A percentile compares a stretch with the other conserved stretches of the same genome.
Conservation (phyloP, 2,329 filamentous ascomycete species). For the Neofusicoccum umdonicola region DNA sequence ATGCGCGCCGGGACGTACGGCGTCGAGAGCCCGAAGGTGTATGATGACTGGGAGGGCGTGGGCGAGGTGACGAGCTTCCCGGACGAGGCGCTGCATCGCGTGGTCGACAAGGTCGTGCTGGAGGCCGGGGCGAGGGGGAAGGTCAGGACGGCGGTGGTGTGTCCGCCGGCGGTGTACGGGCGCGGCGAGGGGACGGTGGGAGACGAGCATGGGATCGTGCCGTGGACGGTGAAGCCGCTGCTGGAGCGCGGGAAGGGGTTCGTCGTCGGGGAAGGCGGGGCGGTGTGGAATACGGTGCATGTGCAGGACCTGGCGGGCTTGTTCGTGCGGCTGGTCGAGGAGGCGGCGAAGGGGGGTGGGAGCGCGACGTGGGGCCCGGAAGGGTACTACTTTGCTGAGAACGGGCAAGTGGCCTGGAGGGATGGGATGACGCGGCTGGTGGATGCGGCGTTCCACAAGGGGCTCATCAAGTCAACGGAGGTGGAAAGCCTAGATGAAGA, state of each 20-base stretch:
- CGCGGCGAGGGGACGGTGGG: slow-evolving; percentile 26
- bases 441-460: slow-evolving; percentile 43
- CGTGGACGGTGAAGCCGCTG: slow-evolving; percentile 49
- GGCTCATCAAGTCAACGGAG: not conserved
- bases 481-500: not conserved
- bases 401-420: slow-evolving; percentile 62
- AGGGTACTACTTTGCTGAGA: slow-evolving; percentile 68
- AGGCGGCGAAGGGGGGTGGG: slow-evolving; percentile 44
- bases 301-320: slow-evolving; percentile 62
- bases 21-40: slow-evolving; percentile 47
- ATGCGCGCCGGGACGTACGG: slow-evolving; percentile 38
- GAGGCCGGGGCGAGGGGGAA: slow-evolving; percentile 32
- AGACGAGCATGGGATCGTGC: slow-evolving; percentile 47
- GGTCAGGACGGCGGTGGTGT: slow-evolving; percentile 51
- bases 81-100: slow-evolving; percentile 59
- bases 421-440: slow-evolving; percentile 49
- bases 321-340: slow-evolving; percentile 51
- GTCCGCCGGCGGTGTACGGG: slow-evolving; percentile 64
- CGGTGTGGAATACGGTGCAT: slow-evolving; percentile 55
- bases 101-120: slow-evolving; percentile 67
- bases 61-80: slow-evolving; percentile 56
- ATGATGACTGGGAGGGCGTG: slow-evolving; percentile 60
- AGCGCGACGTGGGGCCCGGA: slow-evolving; percentile 57
- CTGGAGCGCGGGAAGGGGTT: slow-evolving; percentile 54
- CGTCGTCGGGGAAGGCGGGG: slow-evolving; percentile 55